Evolutionary conservation across 1,284 basidiomycete genomes (phyloP).

Genomic region (Entoloma clypeatum): DNA sequence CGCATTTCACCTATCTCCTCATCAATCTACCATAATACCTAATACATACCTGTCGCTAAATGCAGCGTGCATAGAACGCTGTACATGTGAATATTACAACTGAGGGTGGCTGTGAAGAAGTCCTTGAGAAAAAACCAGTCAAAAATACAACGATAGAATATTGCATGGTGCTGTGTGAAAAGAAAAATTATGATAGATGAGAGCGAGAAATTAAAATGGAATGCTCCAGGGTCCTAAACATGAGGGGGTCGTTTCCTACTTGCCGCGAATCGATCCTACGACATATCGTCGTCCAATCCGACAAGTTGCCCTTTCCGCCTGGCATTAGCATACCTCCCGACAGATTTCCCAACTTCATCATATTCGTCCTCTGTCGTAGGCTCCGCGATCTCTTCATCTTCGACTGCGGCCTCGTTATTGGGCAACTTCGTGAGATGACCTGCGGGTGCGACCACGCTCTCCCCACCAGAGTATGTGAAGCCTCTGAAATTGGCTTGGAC

Average conservation of each 20-base stretch:
- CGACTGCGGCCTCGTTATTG: slow-evolving; percentile 42
- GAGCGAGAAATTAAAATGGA: background rate
- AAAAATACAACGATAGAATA: slow-evolving; percentile 16
- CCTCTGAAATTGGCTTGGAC: slow-evolving; percentile 94
- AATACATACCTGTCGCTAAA: slow-evolving; percentile 17
- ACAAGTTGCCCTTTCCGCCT: slow-evolving; percentile 45
- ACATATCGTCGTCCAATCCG: slow-evolving; percentile 41
- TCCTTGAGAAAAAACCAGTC: slow-evolving; percentile 13
- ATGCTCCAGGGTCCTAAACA: no score
- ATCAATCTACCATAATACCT: slow-evolving; percentile 9
- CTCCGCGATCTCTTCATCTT: slow-evolving; percentile 43
- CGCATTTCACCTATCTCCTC: slow-evolving; percentile 3
- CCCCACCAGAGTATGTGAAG: slow-evolving; percentile 86
- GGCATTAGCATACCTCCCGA: slow-evolving; percentile 59
- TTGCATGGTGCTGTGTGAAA: slow-evolving; percentile 13
- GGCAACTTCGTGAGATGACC: slow-evolving; percentile 21
- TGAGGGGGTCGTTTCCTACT: no score
- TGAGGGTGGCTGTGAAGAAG: slow-evolving; percentile 11
- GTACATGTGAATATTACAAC: slow-evolving; percentile 19
- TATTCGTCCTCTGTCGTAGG: slow-evolving; percentile 64
- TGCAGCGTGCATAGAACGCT: slow-evolving; percentile 14
- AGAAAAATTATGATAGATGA: slow-evolving; percentile 9
- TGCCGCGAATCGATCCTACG: slow-evolving; percentile 23
- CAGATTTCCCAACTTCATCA: slow-evolving; percentile 51
- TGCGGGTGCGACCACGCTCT: slow-evolving; percentile 52